phyloP scores from a whole-genome alignment of 331 rosid species.

The Malus hybrid region DNA sequence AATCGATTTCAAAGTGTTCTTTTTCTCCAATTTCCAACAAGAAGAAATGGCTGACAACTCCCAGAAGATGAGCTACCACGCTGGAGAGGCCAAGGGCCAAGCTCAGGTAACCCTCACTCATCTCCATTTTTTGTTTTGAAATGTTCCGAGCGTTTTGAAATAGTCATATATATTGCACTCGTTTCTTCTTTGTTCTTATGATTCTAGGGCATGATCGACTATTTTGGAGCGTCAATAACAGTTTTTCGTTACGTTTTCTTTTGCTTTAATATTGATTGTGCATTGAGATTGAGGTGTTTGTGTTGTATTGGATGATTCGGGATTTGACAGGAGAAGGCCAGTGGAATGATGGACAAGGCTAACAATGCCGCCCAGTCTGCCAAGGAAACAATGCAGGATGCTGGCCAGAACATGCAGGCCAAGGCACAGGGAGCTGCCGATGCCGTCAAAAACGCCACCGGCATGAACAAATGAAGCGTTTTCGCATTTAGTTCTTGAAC shows the following conservation, averaged over 20 bases:
- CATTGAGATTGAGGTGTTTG: not conserved
- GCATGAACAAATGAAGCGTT: slow-evolving; percentile 39
- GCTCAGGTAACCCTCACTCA: slow-evolving; percentile 5
- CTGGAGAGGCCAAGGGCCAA: slow-evolving; percentile 40
- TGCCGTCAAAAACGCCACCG: slow-evolving; percentile 61
- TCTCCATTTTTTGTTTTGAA: not conserved
- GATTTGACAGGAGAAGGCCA: slow-evolving; percentile 27
- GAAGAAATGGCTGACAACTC: slow-evolving; percentile 22
- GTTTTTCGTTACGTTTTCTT: too few relatives aligned
- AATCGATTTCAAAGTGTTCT: not conserved
- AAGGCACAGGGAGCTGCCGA: slow-evolving; percentile 59
- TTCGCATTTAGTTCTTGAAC: too few relatives aligned
- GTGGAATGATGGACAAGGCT: slow-evolving; percentile 23
- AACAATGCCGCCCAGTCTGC: slow-evolving; percentile 20
- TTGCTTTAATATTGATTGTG: too few relatives aligned
- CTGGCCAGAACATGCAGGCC: slow-evolving; percentile 32
- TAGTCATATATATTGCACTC: too few relatives aligned
- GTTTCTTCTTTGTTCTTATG: too few relatives aligned
- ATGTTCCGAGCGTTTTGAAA: not conserved
- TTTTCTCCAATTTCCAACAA: not conserved
- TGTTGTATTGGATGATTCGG: not conserved
- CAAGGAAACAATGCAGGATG: slow-evolving; percentile 21
- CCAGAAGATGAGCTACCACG: slow-evolving; percentile 23
- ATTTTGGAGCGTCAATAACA: too few relatives aligned
- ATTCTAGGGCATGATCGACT: too few relatives aligned